These are phyloP conservation scores for Lichtheimia corymbifera DNA, from an alignment of 371 early-diverging fungal genomes.

Conservation along the genomic window DNA sequence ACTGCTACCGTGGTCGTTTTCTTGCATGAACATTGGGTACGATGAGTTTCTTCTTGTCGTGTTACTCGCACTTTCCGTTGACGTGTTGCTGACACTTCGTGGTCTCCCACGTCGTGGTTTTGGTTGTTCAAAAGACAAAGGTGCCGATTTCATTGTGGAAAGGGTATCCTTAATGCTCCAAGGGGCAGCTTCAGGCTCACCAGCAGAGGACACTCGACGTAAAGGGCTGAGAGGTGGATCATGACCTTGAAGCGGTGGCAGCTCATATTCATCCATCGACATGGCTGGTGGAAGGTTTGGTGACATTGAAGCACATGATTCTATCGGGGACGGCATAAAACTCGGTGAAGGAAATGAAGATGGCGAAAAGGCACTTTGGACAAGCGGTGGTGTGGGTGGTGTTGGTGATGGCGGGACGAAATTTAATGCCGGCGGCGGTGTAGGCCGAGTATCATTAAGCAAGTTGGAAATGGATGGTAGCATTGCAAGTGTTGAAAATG, in stretches of 20 bases:
- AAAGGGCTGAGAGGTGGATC: constrained; percentile 13
- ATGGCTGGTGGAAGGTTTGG: too few relatives aligned
- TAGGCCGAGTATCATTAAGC: not conserved
- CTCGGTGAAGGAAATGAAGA: not conserved
- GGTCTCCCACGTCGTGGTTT: constrained; percentile 6
- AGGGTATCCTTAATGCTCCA: constrained; percentile 4
- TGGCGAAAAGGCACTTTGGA: not conserved
- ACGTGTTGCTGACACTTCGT: constrained; percentile 3
- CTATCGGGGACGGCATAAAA: too few relatives aligned
- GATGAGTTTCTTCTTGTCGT: not conserved
- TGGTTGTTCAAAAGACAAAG: not conserved
- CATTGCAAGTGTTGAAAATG: not conserved
- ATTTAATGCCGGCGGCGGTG: not conserved
- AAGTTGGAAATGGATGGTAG: not conserved
- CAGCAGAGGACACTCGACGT: not conserved
- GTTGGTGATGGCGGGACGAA: not conserved
- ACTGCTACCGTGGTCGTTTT: constrained; percentile 29
- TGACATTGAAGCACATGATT: too few relatives aligned
- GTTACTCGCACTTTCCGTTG: not conserved
- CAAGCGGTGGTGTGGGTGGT: not conserved
- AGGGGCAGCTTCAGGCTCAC: constrained; percentile 3
- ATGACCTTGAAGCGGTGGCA: constrained; percentile 13
- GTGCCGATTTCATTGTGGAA: not conserved
- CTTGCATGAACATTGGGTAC: constrained; percentile 19
- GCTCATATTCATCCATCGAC: not conserved